Evolutionary conservation across 345 rosid species (phyloP), one percentile per base, ranked within the genome.

Genomic region (Chamaenerion angustifolium): DNA sequence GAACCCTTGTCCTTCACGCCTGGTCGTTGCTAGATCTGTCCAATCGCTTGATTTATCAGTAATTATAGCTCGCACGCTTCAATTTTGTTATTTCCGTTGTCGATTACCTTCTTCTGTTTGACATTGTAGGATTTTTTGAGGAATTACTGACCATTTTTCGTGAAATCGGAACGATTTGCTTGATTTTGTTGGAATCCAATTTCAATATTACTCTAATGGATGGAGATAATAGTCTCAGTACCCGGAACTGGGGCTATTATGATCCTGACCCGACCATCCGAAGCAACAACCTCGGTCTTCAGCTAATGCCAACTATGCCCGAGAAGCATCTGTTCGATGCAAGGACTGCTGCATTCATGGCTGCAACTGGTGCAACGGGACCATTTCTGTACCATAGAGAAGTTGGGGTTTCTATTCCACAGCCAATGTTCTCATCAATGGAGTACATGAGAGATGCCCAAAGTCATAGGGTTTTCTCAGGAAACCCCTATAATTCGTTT

Each of bases 191-290:
- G 45, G 42, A 35, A 55, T 8, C 35, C 37, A 31, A 31, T 31
- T 25, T 13, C 48, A 42, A 35, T 47, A 35, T n/a, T 14, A 27
- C 43, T 4, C 16, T 40, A 4, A 66, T 66, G 70, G 65, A 66
- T 40, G 64, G 59, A 40, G 67, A 61, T 45, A 50, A 66, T 35
- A 53, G 59, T 17, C 54, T 67, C 56, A 54, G 62, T 47, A 61
- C 63, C 40, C 49, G 51, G 10, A 59, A 59, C 55, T 68, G 72
- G 72, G 61, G 64, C 16, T 68, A 63, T 42, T 68, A 68, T 27
- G 72, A 68, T 17, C 56, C 71, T 6, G 45, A 53, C 10, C 47
- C 54, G 41, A 16, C 67, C 44, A 15, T 59, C 46, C 46, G 58
- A 25, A 48, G 72, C 41, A 31, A 31, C 8, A 31, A 31, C 37